These are phyloP conservation scores for Isatis lusitanica DNA, from an alignment of 441 rosid genomes.

Conservation along the genomic window DNA sequence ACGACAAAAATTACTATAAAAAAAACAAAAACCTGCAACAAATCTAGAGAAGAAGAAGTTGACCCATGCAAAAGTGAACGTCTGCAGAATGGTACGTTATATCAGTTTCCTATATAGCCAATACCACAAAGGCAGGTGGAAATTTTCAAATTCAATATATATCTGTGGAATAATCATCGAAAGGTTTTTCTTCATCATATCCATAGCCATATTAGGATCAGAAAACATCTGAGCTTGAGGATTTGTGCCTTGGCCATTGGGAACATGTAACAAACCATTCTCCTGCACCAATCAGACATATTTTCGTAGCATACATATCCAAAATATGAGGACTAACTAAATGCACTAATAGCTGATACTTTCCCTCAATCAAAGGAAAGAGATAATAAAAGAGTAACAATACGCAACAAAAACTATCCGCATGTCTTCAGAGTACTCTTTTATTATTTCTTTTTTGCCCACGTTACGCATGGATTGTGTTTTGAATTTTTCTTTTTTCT, in stretches of 20 bases:
- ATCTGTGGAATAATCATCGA: conserved; percentile 99
- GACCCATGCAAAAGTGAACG: no score
- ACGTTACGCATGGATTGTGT: no score
- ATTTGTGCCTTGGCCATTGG: conserved; percentile 78
- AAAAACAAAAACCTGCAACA: no score
- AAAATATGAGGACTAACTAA: background rate
- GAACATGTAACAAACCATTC: conserved; percentile 84
- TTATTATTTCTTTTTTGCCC: no score
- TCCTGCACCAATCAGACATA: conserved; percentile 52
- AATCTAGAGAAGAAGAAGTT: no score
- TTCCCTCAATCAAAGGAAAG: background rate
- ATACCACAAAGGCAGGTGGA: background rate
- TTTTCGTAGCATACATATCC: background rate
- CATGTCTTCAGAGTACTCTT: no score
- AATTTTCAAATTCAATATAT: background rate
- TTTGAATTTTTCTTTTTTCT: no score
- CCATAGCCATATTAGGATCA: conserved; percentile 99
- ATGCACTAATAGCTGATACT: background rate
- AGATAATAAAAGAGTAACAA: background rate
- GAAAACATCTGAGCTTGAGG: conserved; percentile 98
- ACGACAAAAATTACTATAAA: no score
- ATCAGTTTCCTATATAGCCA: no score
- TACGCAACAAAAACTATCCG: background rate
- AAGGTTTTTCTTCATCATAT: conserved; percentile 99
- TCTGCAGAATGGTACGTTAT: no score